Conservation (phyloP, 495 filamentous ascomycete species). For the Daldinia caldariorum region DNA sequence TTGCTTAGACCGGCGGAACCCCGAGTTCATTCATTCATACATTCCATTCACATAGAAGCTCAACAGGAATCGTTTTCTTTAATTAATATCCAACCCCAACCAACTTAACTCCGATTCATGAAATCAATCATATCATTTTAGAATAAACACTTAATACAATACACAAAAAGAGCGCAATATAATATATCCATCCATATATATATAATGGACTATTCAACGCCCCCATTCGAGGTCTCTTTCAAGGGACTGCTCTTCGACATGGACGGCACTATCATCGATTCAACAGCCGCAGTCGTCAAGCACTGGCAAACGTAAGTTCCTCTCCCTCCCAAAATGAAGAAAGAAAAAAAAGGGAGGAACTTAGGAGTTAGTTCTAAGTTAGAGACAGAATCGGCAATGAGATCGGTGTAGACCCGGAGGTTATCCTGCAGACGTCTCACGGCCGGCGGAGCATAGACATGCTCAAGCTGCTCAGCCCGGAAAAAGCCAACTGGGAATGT, state of each 20-base stretch:
- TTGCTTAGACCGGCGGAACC: neutral
- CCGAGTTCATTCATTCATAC: neutral
- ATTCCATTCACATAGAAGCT: too few relatives aligned
- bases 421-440: constrained; percentile 88
- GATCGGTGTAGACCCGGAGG: constrained; percentile 80
- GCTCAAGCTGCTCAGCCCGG: constrained; percentile 75
- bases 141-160: neutral
- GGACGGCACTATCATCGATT: constrained; percentile 87
- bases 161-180: neutral
- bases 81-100: neutral
- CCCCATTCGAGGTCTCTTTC: constrained; percentile 69
- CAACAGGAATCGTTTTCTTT: neutral
- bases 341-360: too few relatives aligned
- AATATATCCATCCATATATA: neutral
- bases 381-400: constrained; percentile 76
- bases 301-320: constrained; percentile 82
- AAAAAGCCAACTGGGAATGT: constrained; percentile 93
- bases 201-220: constrained; percentile 64
- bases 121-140: neutral
- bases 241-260: constrained; percentile 90
- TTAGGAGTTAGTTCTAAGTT: constrained; percentile 15
- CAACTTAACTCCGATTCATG: constrained; percentile 6
- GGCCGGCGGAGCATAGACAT: constrained; percentile 87
- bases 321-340: neutral
- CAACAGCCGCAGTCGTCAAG: constrained; percentile 84